Conservation (phyloP, 768 basidiomycete genomes). For the Rhizopogon rudus region DNA sequence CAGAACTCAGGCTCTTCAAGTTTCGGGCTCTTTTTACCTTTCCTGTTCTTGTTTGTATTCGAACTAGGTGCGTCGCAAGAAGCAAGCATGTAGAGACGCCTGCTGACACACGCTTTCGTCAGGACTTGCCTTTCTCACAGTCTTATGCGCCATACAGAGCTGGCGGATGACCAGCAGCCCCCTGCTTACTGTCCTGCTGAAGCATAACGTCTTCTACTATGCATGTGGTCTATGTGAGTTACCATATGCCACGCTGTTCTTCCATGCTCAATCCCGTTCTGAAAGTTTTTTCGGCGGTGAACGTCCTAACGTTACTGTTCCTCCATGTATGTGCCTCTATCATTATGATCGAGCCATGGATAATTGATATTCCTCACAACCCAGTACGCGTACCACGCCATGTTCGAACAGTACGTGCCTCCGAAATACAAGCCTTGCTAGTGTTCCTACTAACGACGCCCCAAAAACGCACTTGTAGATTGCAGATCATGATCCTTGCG, state of each 20-base stretch:
- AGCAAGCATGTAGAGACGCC: not conserved
- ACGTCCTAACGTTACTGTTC: not conserved
- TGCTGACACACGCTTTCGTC: not conserved
- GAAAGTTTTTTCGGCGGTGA: not conserved
- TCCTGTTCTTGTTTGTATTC: not conserved
- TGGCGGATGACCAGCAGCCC: too few species aligned
- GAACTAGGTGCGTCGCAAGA: not conserved
- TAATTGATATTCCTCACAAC: not conserved
- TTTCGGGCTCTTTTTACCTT: not conserved
- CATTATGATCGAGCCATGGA: not conserved
- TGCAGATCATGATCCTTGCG: not conserved
- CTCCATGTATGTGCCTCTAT: not conserved
- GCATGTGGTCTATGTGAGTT: not conserved
- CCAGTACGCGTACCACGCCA: not conserved
- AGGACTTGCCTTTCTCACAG: not conserved
- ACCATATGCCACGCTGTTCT: not conserved
- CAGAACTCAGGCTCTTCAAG: not conserved
- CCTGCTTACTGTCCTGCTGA: not conserved
- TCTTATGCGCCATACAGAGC: not conserved
- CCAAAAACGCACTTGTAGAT: not conserved
- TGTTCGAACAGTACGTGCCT: not conserved
- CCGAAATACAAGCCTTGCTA: too few species aligned
- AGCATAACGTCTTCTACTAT: not conserved
- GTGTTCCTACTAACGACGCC: too few species aligned
- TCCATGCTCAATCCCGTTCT: not conserved